Percentiles rank a stretch among this genome's conserved stretches.
Conservation (phyloP, 2,329 filamentous ascomycete genomes). For the Chaetomiaceae sp. region DNA sequence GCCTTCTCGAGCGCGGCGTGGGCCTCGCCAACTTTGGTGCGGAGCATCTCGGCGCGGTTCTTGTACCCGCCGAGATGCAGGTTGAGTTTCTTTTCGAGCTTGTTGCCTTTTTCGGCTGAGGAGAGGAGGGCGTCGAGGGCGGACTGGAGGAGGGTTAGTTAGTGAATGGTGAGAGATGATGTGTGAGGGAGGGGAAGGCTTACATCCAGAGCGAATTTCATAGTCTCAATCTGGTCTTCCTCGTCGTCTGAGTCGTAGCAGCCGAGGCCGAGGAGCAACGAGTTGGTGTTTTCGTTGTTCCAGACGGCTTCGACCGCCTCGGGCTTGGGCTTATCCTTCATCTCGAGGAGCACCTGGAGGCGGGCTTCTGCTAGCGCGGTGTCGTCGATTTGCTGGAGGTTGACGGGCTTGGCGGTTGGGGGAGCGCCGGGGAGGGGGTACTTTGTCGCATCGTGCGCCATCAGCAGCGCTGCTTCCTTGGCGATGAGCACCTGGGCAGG, state of each 20-base stretch:
- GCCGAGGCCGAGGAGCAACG: conserved; percentile 71
- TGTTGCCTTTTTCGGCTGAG: conserved; percentile 75
- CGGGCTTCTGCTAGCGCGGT: conserved; percentile 68
- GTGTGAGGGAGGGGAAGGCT: conserved; percentile 32
- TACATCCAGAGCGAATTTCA: conserved; percentile 71
- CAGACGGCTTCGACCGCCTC: conserved; percentile 52
- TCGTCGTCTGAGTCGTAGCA: conserved; percentile 76
- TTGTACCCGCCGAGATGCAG: conserved; percentile 88
- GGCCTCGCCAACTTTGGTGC: conserved; percentile 73
- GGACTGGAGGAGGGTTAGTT: conserved; percentile 40
- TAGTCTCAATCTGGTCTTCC: conserved; percentile 58
- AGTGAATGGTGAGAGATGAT: too few relatives aligned
- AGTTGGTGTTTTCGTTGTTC: conserved; percentile 48
- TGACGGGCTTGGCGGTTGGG: conserved; percentile 52
- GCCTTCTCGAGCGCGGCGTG: conserved; percentile 71
- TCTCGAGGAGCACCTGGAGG: conserved; percentile 70
- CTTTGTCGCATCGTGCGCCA: conserved; percentile 74
- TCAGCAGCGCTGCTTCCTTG: conserved; percentile 70
- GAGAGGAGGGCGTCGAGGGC: conserved; percentile 69
- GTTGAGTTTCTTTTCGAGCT: conserved; percentile 88
- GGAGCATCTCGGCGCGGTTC: conserved; percentile 74
- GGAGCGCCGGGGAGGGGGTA: conserved; percentile 67
- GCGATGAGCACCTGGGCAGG: conserved; percentile 67
- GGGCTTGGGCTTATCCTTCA: conserved; percentile 44
- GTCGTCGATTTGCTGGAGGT: conserved; percentile 65